Conservation (phyloP, 164 flowering plant genomes). For the Annona squamosa region DNA sequence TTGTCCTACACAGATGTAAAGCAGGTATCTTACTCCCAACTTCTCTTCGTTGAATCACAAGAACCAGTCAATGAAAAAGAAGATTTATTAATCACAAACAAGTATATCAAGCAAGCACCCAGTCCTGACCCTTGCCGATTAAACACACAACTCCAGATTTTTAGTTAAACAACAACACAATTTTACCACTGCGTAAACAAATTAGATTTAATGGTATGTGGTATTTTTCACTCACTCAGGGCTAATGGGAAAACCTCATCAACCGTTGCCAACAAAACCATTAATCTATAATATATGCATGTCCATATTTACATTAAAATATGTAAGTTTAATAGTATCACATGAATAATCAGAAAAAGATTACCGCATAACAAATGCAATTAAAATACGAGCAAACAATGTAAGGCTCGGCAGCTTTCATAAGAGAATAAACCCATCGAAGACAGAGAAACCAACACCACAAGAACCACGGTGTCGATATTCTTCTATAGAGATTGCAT, state of each 20-base stretch:
- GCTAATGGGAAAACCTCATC: not conserved
- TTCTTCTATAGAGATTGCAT: not conserved
- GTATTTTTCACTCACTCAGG: not conserved
- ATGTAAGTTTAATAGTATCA: too few relatives aligned
- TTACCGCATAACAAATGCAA: not conserved
- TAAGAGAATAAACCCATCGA: not conserved
- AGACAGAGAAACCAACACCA: not conserved
- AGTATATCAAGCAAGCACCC: not conserved
- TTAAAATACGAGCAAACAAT: not conserved
- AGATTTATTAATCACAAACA: not conserved
- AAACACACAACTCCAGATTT: not conserved
- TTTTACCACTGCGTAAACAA: not conserved
- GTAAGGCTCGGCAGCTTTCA: not conserved
- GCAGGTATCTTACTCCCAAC: constrained; percentile 24
- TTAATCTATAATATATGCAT: too few relatives aligned
- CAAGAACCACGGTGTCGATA: not conserved
- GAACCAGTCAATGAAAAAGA: not conserved
- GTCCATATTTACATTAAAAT: not conserved
- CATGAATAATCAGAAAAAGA: not conserved
- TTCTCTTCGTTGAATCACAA: constrained; percentile 1
- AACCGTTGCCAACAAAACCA: not conserved
- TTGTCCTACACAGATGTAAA: constrained; percentile 39
- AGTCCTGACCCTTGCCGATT: not conserved
- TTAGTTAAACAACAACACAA: not conserved
- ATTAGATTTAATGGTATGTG: not conserved